A percentile compares a stretch with the other conserved stretches of the same genome.
Conservation (phyloP, 2,329 filamentous ascomycete genomes). For the Trichophyton rubrum region DNA sequence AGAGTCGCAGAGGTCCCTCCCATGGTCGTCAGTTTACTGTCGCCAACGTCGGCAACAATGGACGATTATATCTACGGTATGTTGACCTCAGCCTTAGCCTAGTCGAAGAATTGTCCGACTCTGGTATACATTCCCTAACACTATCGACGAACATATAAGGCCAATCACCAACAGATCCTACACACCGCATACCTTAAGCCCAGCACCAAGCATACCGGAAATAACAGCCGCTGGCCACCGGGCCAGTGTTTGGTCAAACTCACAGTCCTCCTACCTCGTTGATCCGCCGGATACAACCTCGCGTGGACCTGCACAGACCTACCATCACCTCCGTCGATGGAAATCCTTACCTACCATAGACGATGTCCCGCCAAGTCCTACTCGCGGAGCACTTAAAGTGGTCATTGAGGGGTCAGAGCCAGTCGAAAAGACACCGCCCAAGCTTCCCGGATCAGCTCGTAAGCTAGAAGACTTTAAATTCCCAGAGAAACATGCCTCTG, state of each 20-base stretch:
- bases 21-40: slow-evolving; percentile 63
- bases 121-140: background rate
- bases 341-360: slow-evolving; percentile 67
- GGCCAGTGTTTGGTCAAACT: slow-evolving; percentile 29
- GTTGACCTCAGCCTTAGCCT: slow-evolving; percentile 17
- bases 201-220: slow-evolving; percentile 20
- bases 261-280: slow-evolving; percentile 29
- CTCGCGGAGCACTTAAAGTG: slow-evolving; percentile 57
- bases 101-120: background rate
- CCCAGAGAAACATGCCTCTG: slow-evolving; percentile 59
- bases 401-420: slow-evolving; percentile 62
- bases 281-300: slow-evolving; percentile 31
- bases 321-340: slow-evolving; percentile 36
- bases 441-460: slow-evolving; percentile 72
- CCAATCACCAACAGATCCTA: slow-evolving; percentile 12
- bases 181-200: slow-evolving; percentile 22
- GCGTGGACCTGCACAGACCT: background rate
- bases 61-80: slow-evolving; percentile 70
- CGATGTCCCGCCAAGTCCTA: slow-evolving; percentile 41
- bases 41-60: slow-evolving; percentile 70
- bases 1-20: background rate
- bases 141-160: background rate
- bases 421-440: slow-evolving; percentile 52
- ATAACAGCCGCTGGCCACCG: slow-evolving; percentile 24
- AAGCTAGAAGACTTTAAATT: slow-evolving; percentile 72